phyloP scores from a whole-genome alignment of 2,329 filamentous ascomycete genomes.

The Samsoniella hepiali region DNA sequence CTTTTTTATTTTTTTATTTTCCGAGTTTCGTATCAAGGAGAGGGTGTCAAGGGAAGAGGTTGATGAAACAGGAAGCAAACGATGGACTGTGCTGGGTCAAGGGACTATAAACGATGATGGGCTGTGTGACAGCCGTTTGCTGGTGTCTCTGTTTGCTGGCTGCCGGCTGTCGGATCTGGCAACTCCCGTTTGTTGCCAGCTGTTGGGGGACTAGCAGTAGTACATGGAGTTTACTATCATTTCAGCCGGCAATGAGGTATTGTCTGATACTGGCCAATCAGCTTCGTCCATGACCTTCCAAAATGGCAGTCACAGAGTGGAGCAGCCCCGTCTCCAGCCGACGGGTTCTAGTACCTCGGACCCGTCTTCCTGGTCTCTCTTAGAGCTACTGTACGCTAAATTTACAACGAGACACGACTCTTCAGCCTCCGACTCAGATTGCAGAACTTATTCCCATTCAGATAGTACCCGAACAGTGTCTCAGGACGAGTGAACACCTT shows the following conservation, averaged over 20 bases:
- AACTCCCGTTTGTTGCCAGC: not conserved
- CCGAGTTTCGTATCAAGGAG: not conserved
- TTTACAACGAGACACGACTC: too few species aligned
- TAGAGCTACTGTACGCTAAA: too few species aligned
- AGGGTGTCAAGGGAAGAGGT: not conserved
- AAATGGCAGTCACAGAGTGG: not conserved
- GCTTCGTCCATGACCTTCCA: slow-evolving; percentile 10
- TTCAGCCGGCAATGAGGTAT: not conserved
- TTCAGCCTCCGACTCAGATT: too few species aligned
- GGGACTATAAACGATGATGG: not conserved
- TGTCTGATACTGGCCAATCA: not conserved
- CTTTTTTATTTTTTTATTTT: not conserved
- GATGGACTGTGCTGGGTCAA: not conserved
- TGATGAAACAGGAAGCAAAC: not conserved
- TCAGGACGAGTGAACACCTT: not conserved
- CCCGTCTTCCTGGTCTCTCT: too few species aligned
- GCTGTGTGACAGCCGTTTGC: not conserved
- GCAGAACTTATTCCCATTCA: not conserved
- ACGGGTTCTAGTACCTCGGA: too few species aligned
- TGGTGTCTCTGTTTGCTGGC: not conserved
- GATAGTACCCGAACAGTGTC: not conserved
- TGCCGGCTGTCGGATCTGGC: not conserved
- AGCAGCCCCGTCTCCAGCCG: too few species aligned
- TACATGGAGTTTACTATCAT: not conserved
- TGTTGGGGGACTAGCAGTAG: not conserved